phyloP scores from a whole-genome alignment of 495 filamentous ascomycete species.

The Parmelia sp. region DNA sequence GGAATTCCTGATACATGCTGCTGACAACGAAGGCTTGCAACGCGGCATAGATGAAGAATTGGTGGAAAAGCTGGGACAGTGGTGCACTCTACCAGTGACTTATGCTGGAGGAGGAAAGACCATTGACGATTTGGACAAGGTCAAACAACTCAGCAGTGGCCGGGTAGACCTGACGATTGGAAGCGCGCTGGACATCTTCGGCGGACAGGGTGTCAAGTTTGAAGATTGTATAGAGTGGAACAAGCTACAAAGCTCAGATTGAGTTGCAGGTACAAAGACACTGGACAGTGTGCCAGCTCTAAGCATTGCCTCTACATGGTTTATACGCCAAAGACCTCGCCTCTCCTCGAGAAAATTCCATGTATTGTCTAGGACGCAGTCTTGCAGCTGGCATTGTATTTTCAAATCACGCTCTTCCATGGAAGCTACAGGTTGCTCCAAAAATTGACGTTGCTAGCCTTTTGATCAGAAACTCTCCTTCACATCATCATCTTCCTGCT shows the following conservation, averaged over 20 bases:
- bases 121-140: conserved; percentile 69
- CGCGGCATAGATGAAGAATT: conserved; percentile 81
- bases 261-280: not conserved
- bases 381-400: not conserved
- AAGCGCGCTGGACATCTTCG: conserved; percentile 93
- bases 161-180: conserved; percentile 93
- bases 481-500: not conserved
- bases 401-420: not conserved
- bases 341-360: not conserved
- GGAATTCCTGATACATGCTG: conserved; percentile 96
- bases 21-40: conserved; percentile 94
- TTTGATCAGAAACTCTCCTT: not conserved
- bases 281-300: not conserved
- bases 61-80: conserved; percentile 67
- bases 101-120: conserved; percentile 90
- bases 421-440: not conserved
- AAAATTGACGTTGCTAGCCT: not conserved
- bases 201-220: conserved; percentile 76
- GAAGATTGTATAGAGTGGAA: conserved; percentile 90
- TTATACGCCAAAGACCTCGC: not conserved
- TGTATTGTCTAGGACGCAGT: not conserved
- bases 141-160: conserved; percentile 68
- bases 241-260: conserved; percentile 23
- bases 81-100: conserved; percentile 87
- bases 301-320: not conserved